These are phyloP conservation scores for Elymus sibiricus DNA, from an alignment of 176 grass and related monocot species.

Conservation along the genomic window DNA sequence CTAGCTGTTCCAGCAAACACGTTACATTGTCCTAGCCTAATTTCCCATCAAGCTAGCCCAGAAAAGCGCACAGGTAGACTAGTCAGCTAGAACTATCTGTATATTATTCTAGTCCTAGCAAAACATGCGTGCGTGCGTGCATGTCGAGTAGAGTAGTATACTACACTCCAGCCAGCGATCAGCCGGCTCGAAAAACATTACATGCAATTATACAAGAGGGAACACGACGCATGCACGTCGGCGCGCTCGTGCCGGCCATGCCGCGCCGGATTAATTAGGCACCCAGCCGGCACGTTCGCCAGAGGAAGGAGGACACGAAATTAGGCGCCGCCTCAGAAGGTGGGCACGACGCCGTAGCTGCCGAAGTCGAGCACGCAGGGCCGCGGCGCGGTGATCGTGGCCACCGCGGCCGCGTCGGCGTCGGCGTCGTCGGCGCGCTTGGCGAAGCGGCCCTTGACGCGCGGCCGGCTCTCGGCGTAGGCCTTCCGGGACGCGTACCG, in stretches of 20 bases:
- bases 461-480: slow-evolving; percentile 74
- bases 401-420: neutral
- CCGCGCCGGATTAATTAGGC: neutral
- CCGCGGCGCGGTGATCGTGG: neutral
- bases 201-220: slow-evolving; percentile 1
- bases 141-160: neutral
- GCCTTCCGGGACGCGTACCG: slow-evolving; percentile 86
- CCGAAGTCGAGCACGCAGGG: slow-evolving; percentile 51
- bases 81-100: slow-evolving; percentile 1
- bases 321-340: slow-evolving; percentile 30
- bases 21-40: neutral
- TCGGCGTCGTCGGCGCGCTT: slow-evolving; percentile 52
- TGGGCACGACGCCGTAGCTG: slow-evolving; percentile 66
- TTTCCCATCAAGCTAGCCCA: neutral
- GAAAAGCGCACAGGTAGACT: neutral
- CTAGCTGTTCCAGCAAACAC: slow-evolving; percentile 45
- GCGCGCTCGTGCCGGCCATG: neutral
- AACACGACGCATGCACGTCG: neutral
- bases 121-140: slow-evolving; percentile 27
- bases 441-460: slow-evolving; percentile 83
- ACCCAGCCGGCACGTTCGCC: neutral
- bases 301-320: neutral
- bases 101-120: slow-evolving; percentile 21
- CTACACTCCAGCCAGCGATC: neutral
- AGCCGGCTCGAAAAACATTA: slow-evolving; percentile 17